Evolutionary conservation across 2,329 filamentous ascomycete species (phyloP), one percentile per base, ranked within the genome.

Genomic region (Paramyrothecium sp.): DNA sequence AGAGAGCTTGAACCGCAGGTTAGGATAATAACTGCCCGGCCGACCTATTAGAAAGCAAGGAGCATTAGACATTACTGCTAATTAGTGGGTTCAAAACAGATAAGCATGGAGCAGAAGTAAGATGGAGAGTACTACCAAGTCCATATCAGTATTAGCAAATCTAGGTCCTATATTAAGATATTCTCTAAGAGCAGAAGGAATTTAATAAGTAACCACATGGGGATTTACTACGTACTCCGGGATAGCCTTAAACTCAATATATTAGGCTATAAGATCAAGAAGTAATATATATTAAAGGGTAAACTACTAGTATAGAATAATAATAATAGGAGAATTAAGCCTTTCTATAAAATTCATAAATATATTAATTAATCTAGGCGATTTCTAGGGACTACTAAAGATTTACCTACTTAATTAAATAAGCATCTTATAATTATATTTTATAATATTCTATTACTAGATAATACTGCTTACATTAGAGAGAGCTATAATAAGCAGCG

Each of bases 331-430:
- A 79, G 76, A 34, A 84, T 92, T 3, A 71, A 89, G 34, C 84
- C 84, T 2, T 95, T 94, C 61, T 84, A 92, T 62, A 88, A 90
- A 67, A 86, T 94, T 56, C 82, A 90, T 30, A 91, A 89, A 65
- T 87, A 93, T 65, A 81, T 94, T 46, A 78, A 78, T 85, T 30
- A 85, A 84, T 68, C 91, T 94, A 74, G 91, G 90, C 47, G 21
- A 20, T 50, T 22, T 20, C 47, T 50, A 8, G 19, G 19, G 22
- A 16, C 47, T 50, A n/a, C 47, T 50, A 7, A 22, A 23, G 19
- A 22, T 22, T 50, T n/a, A 23, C 47, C 47, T 3, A n/a, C 21
- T 50, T 7, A 23, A 7, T 50, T 16, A n/a, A 50, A 50, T 23
- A n/a, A 50, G 47, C 47, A 50, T 50, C 47, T 50, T n/a, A 50